Percentiles rank a stretch among this genome's conserved stretches.
Evolutionary conservation across 2,329 filamentous ascomycete genomes (phyloP).

Genomic region (Ascosphaera apis): DNA sequence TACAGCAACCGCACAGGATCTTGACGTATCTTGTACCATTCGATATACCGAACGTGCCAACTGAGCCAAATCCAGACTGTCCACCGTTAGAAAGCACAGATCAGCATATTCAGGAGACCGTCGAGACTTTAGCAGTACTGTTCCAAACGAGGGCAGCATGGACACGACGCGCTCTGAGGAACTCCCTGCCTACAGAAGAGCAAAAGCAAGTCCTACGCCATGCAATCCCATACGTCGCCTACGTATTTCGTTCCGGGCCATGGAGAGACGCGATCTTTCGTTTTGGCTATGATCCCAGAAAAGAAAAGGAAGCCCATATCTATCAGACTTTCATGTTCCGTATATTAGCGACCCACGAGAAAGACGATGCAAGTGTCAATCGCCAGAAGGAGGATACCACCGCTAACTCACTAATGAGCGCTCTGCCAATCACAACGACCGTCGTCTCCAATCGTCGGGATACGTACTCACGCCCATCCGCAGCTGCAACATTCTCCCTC

Average conservation of each 20-base stretch:
- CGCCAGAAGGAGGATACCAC: constrained; percentile 8
- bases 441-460: constrained; percentile 10
- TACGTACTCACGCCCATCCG: constrained; percentile 6
- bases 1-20: constrained; percentile 32
- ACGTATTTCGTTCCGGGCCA: constrained; percentile 78
- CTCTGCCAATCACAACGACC: too few relatives aligned
- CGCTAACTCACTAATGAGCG: too few relatives aligned
- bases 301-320: constrained; percentile 47
- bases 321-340: constrained; percentile 87
- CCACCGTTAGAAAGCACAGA: constrained; percentile 27
- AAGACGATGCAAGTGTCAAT: constrained; percentile 4
- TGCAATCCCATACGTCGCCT: constrained; percentile 64
- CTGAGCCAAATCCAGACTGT: constrained; percentile 32
- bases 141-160: constrained; percentile 61
- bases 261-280: constrained; percentile 74
- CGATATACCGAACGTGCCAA: constrained; percentile 39
- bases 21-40: constrained; percentile 36
- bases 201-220: constrained; percentile 39
- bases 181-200: constrained; percentile 34
- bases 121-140: constrained; percentile 38
- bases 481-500: constrained; percentile 5
- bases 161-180: constrained; percentile 62
- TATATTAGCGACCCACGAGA: constrained; percentile 24
- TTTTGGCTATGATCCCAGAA: constrained; percentile 69
- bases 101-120: constrained; percentile 36